A percentile compares a stretch with the other conserved stretches of the same genome.
These are phyloP conservation scores for Nicotiana benthamiana DNA, from an alignment of 257 asterid genomes.

Conservation along the genomic window DNA sequence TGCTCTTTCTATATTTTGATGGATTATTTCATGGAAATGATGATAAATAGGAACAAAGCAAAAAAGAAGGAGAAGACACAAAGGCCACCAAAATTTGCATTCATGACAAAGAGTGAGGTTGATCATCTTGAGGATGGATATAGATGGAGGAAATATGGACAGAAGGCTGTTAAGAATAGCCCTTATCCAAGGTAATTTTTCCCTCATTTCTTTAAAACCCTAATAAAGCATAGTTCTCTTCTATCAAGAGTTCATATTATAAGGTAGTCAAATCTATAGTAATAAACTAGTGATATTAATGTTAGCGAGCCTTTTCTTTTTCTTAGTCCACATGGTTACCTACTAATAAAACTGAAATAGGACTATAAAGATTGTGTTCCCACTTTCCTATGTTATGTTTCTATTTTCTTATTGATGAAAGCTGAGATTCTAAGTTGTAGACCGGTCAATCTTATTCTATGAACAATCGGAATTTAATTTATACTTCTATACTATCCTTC, in stretches of 20 bases:
- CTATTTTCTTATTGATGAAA: neutral
- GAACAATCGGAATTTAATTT: neutral
- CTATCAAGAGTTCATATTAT: neutral
- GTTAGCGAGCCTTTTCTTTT: neutral
- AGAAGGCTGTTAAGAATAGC: slow-evolving; percentile 81
- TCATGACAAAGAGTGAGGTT: slow-evolving; percentile 86
- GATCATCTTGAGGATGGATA: slow-evolving; percentile 89
- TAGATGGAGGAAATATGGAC: slow-evolving; percentile 89
- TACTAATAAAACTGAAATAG: neutral
- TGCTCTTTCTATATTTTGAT: neutral
- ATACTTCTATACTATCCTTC: neutral
- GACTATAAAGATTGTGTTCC: neutral
- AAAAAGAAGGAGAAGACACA: slow-evolving; percentile 76
- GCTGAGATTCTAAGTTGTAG: neutral
- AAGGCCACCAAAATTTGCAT: slow-evolving; percentile 57
- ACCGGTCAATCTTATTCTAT: neutral
- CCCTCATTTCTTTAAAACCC: neutral
- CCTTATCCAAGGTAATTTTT: slow-evolving; percentile 64
- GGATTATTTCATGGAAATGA: neutral
- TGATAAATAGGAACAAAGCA: slow-evolving; percentile 33
- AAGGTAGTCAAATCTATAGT: neutral
- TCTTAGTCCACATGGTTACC: slow-evolving; percentile 2
- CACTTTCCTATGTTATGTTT: neutral
- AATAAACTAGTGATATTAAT: neutral
- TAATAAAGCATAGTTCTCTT: neutral